Conservation (phyloP, 2,329 filamentous ascomycete species). For the Phialemonium atrogriseum region DNA sequence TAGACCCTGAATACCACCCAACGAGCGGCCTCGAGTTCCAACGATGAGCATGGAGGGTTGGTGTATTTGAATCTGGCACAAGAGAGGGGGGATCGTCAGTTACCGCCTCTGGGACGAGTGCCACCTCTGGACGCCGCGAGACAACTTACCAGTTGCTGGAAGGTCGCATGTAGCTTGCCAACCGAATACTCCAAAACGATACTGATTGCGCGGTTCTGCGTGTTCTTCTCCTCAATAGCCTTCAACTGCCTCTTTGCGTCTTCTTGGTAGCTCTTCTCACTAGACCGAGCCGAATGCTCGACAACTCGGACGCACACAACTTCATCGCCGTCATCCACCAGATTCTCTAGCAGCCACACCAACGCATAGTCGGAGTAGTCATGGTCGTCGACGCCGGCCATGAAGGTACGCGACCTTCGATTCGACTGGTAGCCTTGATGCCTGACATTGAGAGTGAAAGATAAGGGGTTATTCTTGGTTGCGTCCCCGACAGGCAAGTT, state of each 20-base stretch:
- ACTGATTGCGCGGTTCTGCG: constrained; percentile 72
- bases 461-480: constrained; percentile 52
- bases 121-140: not conserved
- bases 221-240: constrained; percentile 70
- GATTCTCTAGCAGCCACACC: constrained; percentile 84
- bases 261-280: constrained; percentile 63
- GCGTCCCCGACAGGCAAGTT: constrained; percentile 49
- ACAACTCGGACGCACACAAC: constrained; percentile 84
- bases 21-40: constrained; percentile 74
- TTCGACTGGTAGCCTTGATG: constrained; percentile 79
- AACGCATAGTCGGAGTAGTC: constrained; percentile 87
- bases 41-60: constrained; percentile 88
- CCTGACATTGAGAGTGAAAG: constrained; percentile 75
- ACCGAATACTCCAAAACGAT: constrained; percentile 81
- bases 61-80: constrained; percentile 72
- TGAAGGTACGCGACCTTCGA: constrained; percentile 76
- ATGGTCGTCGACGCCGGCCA: constrained; percentile 86
- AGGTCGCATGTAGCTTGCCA: constrained; percentile 82
- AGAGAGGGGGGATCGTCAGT: too few relatives aligned
- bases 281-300: constrained; percentile 68
- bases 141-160: constrained; percentile 71
- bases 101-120: too few relatives aligned
- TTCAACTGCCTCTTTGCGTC: constrained; percentile 70
- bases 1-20: constrained; percentile 79
- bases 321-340: constrained; percentile 90